Percentiles rank a stretch among this genome's conserved stretches.
These are phyloP conservation scores for Melampsora larici-populina DNA, from an alignment of 1,284 basidiomycete species.

Conservation along the genomic window DNA sequence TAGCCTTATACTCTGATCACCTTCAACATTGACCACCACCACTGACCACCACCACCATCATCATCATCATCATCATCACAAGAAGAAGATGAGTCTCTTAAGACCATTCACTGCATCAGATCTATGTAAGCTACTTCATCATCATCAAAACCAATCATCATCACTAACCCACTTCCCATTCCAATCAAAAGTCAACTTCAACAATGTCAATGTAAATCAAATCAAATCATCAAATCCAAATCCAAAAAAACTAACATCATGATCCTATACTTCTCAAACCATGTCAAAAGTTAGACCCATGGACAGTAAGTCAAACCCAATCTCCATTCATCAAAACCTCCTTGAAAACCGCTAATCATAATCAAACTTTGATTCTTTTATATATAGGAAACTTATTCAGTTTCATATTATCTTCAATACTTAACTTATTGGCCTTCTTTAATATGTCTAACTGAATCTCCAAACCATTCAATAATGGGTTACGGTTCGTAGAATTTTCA, in stretches of 20 bases:
- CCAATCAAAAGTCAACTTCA: constrained; percentile 22
- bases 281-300: constrained; percentile 22
- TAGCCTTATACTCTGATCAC: too few species aligned
- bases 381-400: constrained; percentile 41
- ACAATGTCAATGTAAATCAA: constrained; percentile 30
- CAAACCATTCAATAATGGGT: constrained; percentile 36
- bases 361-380: not conserved
- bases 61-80: not conserved
- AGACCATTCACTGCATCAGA: constrained; percentile 35
- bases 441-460: constrained; percentile 30
- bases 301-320: constrained; percentile 26
- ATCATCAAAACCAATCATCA: not conserved
- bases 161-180: not conserved
- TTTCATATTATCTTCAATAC: constrained; percentile 36
- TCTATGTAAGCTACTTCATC: constrained; percentile 1
- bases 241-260: not conserved
- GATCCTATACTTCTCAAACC: not conserved
- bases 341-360: too few species aligned
- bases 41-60: too few species aligned
- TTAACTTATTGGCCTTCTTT: constrained; percentile 33
- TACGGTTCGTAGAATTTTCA: constrained; percentile 3
- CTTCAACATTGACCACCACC: too few species aligned
- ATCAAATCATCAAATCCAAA: not conserved
- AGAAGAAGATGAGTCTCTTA: constrained; percentile 19
- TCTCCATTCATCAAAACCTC: not conserved